phyloP scores from a whole-genome alignment of 352 stramenopile genomes.

The Chrysophaeum taylorii region DNA sequence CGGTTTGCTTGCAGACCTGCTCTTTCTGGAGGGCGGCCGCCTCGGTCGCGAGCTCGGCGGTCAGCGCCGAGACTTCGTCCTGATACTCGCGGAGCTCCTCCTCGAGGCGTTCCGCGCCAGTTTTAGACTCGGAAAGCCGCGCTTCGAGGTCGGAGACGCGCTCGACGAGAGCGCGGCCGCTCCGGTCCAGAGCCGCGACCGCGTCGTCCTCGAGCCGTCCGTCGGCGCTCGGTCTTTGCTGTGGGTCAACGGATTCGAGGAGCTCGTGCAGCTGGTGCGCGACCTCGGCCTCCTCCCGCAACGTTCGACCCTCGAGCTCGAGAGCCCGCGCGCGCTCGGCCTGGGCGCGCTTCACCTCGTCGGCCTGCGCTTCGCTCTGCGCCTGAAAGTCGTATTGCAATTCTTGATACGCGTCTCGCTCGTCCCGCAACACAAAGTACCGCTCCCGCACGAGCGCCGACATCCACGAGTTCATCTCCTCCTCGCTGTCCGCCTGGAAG shows the following conservation, averaged over 20 bases:
- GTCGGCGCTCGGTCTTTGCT: neutral
- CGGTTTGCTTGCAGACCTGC: neutral
- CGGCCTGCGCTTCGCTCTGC: neutral
- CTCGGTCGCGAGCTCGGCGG: neutral
- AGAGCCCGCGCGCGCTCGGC: conserved; percentile 20
- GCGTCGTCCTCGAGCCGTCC: neutral
- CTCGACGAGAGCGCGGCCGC: neutral
- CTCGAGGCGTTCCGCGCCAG: neutral
- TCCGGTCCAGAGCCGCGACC: neutral
- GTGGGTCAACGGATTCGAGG: no score
- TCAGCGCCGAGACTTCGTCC: conserved; percentile 1
- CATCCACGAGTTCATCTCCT: conserved; percentile 23
- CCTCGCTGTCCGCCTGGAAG: conserved; percentile 22
- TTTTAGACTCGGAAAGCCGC: neutral
- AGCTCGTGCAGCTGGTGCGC: conserved; percentile 10
- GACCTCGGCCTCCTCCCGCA: conserved; percentile 18
- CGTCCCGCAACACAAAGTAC: conserved; percentile 29
- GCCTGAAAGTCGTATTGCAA: conserved; percentile 23
- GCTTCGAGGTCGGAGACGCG: neutral
- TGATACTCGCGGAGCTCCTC: neutral
- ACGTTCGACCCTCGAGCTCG: conserved; percentile 1
- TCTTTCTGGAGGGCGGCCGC: neutral
- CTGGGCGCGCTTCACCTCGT: neutral
- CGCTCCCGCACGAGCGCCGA: conserved; percentile 27
- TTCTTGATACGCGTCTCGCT: conserved; percentile 32